phyloP scores from a whole-genome alignment of 257 asterid species.

The Solanum tarapatanum region DNA sequence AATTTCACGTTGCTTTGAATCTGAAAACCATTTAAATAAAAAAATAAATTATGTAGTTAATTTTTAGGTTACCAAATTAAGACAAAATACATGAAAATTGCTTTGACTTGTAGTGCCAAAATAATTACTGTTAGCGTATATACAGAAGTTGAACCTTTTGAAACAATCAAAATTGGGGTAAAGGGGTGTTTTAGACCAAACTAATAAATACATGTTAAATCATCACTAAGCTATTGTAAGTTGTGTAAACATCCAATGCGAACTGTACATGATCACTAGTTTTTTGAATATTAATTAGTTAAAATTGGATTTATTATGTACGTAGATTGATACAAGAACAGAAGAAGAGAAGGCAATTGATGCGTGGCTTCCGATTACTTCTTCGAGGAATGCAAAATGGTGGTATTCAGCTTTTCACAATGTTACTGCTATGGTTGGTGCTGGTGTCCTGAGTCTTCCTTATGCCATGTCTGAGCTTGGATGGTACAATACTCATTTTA shows the following conservation, averaged over 20 bases:
- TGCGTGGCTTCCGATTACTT: constrained; percentile 58
- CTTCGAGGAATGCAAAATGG: constrained; percentile 80
- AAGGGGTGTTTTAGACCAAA: background rate
- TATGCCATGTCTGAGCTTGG: constrained; percentile 73
- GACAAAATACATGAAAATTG: background rate
- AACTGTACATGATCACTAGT: background rate
- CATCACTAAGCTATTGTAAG: background rate
- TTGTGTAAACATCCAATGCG: background rate
- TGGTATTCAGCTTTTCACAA: constrained; percentile 95
- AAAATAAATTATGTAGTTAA: background rate
- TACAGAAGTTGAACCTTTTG: background rate
- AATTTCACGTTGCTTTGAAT: background rate
- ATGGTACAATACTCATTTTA: constrained; percentile 29
- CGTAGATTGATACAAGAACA: constrained; percentile 21
- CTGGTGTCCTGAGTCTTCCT: constrained; percentile 82
- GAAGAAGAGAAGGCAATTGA: constrained; percentile 54
- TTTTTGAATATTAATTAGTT: background rate
- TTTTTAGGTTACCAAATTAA: background rate
- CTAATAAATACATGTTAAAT: background rate
- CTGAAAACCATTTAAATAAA: background rate
- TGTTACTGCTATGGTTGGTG: constrained; percentile 92
- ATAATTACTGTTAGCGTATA: background rate
- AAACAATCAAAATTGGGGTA: background rate
- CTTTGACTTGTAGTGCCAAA: background rate
- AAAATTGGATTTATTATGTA: background rate